A percentile compares a stretch with the other conserved stretches of the same genome.
Conservation (phyloP, 306 rosid genomes). For the Corylus americana region DNA sequence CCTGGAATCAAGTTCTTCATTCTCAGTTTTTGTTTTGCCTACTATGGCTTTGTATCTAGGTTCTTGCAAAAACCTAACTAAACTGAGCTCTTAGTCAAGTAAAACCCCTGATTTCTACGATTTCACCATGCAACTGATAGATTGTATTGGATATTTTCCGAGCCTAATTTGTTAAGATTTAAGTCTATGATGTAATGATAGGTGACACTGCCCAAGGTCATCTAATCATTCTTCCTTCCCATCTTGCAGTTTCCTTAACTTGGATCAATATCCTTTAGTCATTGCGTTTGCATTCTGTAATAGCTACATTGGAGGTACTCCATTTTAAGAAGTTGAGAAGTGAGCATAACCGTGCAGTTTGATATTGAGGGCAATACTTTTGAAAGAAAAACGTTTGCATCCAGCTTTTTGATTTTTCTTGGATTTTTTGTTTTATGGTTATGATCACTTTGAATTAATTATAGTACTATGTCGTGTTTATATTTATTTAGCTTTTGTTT, state of each 20-base stretch:
- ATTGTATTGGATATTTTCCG: neutral
- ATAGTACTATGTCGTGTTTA: no score
- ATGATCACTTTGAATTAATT: neutral
- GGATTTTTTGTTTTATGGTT: neutral
- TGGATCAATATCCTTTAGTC: neutral
- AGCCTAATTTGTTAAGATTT: neutral
- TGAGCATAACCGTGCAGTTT: neutral
- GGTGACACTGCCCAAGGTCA: neutral
- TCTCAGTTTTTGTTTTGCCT: neutral
- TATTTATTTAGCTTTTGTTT: slow-evolving; percentile 3
- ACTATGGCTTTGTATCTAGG: neutral
- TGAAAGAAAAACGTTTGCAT: neutral
- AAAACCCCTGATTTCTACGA: neutral
- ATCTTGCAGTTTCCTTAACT: neutral
- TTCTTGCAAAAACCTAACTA: neutral
- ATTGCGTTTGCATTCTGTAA: neutral
- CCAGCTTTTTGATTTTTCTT: neutral
- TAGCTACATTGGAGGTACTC: neutral
- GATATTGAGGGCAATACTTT: neutral
- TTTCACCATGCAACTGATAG: neutral
- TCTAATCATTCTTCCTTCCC: neutral
- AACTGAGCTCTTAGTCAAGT: neutral
- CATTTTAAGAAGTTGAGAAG: neutral
- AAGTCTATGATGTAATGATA: neutral
- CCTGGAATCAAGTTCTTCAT: neutral